Base-by-base conservation (phyloP, 140 eudicot species). In the Senecio squalidus region DNA sequence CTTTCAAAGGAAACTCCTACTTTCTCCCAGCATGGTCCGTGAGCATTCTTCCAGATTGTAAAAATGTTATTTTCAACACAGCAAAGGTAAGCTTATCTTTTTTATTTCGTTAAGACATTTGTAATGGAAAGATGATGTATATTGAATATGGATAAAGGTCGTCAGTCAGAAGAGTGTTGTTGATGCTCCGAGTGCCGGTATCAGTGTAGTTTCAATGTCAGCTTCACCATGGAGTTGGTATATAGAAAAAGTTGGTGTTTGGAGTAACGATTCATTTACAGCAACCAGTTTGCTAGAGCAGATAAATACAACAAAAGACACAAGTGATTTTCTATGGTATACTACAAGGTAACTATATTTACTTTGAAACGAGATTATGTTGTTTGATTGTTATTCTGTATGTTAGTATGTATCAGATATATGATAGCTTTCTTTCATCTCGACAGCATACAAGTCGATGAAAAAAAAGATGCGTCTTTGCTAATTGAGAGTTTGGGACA, bases 1-100 rank as follows among this genome's bases (percentile, higher is more conserved):
- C 68, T 15, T 87, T 83, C 31, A 80, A 83, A 11, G 94, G 89
- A 18, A 75, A 68, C 25, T 70, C 80, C 0, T 87, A 87, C 67
- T 67, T 78, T 58, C 82, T 87, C 25, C 96, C 96, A 61, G 94
- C 96, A 51, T 87, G 94, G 96, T 87, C 96, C 16, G 89, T 87
- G 45, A 87, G 96, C 94, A 76, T 87, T 46, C 86, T 87, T 59
- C 95, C 95, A 21, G 95, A 87, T 57, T 83, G 94, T 56, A 69
- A 69, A 48, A 75, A 63, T 64, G 94, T 80, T 14, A 40, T 68
- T 34, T 78, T 83, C 74, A 87, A 87, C 74, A 87, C 95, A 52
- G 94, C 94, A 10, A 86, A 83, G 89, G 95, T 82, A 77, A 58
- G 26, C 13, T 20, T 48, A 56, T 51, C 13, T 59, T 2, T 54